Percentiles rank a stretch among this genome's conserved stretches.
phyloP scores from a whole-genome alignment of 1,139 yeast genomes.

The Pneumocystis murina region DNA sequence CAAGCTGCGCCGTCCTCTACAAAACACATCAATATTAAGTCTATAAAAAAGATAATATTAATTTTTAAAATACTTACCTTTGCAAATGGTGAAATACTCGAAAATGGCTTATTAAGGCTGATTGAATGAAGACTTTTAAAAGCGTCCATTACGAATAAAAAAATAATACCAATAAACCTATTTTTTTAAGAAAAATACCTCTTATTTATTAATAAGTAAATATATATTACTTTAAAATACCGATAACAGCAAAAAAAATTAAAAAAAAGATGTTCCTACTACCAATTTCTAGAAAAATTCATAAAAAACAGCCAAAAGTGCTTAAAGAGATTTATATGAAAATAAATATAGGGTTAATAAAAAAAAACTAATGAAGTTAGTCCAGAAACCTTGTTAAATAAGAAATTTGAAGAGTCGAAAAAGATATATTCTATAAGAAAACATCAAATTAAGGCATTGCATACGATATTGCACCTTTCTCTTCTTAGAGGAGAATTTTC shows the following conservation, averaged over 20 bases:
- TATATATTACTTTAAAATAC: no score
- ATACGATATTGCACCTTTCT: constrained; percentile 7
- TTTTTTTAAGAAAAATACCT: background rate
- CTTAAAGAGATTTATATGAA: background rate
- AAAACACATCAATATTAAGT: background rate
- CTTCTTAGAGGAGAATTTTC: constrained; percentile 3
- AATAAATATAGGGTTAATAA: background rate
- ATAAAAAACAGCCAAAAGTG: no score
- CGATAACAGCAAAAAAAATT: no score
- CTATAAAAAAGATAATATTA: no score
- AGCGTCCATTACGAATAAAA: background rate
- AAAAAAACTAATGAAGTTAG: background rate
- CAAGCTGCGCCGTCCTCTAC: background rate
- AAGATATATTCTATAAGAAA: constrained; percentile 1
- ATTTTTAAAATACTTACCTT: background rate
- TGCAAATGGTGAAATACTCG: background rate
- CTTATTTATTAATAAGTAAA: no score
- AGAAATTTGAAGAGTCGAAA: background rate
- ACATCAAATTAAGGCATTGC: constrained; percentile 1
- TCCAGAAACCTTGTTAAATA: background rate
- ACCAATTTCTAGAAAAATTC: no score
- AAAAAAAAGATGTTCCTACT: no score
- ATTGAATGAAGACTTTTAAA: background rate
- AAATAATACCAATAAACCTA: background rate
- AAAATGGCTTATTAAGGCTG: background rate